phyloP scores from a whole-genome alignment of 352 stramenopile genomes.

The Stephanocyclus meneghinianus region DNA sequence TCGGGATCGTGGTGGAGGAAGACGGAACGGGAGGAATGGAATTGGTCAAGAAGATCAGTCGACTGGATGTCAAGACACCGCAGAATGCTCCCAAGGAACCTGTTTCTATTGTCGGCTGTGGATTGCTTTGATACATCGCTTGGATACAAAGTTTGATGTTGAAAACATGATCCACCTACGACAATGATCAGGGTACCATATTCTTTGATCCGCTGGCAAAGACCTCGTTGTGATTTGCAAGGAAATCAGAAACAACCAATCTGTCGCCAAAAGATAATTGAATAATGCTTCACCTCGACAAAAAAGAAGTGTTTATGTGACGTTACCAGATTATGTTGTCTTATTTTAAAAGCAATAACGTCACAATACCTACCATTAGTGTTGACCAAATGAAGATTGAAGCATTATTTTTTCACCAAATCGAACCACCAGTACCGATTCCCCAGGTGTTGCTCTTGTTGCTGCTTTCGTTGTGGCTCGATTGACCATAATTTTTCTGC shows the following conservation, averaged over 20 bases:
- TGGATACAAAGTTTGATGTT: too few species aligned
- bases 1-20: constrained; percentile 64
- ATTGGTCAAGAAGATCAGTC: constrained; percentile 62
- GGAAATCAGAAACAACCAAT: too few species aligned
- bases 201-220: too few species aligned
- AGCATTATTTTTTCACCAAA: constrained; percentile 36
- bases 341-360: too few species aligned
- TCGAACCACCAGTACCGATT: constrained; percentile 30
- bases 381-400: neutral
- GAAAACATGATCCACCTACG: too few species aligned
- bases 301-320: too few species aligned
- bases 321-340: too few species aligned
- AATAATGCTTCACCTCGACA: too few species aligned
- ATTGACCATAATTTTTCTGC: neutral
- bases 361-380: too few species aligned
- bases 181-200: too few species aligned
- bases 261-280: too few species aligned
- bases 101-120: constrained; percentile 64
- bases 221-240: too few species aligned
- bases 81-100: constrained; percentile 64
- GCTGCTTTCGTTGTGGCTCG: neutral
- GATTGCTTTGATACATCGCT: constrained; percentile 19
- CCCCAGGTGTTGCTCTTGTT: neutral
- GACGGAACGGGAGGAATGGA: constrained; percentile 42
- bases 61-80: constrained; percentile 61